Conservation (phyloP, 1,284 basidiomycete genomes). For the Uromyces viciae-fabae region DNA sequence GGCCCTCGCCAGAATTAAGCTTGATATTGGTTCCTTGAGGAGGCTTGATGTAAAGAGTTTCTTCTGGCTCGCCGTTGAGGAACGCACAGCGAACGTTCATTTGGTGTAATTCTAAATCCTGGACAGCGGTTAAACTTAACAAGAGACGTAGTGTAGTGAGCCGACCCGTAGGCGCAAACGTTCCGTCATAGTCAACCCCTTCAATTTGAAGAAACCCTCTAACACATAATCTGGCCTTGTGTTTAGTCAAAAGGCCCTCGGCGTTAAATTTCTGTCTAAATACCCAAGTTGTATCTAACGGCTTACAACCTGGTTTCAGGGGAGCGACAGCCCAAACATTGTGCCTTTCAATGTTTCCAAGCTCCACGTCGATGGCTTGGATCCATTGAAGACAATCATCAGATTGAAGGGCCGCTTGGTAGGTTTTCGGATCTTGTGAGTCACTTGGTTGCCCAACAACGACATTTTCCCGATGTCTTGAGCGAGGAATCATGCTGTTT, state of each 20-base stretch:
- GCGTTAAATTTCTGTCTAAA: background rate
- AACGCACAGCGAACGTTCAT: background rate
- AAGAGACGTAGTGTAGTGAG: background rate
- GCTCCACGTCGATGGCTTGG: background rate
- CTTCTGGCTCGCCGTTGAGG: background rate
- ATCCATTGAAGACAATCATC: background rate
- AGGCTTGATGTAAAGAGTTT: background rate
- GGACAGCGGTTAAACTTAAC: background rate
- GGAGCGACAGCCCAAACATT: background rate
- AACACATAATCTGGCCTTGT: constrained; percentile 17
- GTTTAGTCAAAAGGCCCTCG: background rate
- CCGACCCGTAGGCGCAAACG: background rate
- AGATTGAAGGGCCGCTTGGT: background rate
- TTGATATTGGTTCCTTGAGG: background rate
- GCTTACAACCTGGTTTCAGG: background rate
- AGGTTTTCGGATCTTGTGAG: no score
- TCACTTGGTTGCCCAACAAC: background rate
- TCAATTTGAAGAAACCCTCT: constrained; percentile 2
- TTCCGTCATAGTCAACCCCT: background rate
- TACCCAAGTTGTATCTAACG: constrained; percentile 9
- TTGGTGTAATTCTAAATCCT: background rate
- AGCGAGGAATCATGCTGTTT: background rate
- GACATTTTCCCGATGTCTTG: background rate
- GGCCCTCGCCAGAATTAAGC: background rate
- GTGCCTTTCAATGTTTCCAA: background rate